phyloP scores from a whole-genome alignment of 2,329 filamentous ascomycete genomes.

The Volutella citrinella region DNA sequence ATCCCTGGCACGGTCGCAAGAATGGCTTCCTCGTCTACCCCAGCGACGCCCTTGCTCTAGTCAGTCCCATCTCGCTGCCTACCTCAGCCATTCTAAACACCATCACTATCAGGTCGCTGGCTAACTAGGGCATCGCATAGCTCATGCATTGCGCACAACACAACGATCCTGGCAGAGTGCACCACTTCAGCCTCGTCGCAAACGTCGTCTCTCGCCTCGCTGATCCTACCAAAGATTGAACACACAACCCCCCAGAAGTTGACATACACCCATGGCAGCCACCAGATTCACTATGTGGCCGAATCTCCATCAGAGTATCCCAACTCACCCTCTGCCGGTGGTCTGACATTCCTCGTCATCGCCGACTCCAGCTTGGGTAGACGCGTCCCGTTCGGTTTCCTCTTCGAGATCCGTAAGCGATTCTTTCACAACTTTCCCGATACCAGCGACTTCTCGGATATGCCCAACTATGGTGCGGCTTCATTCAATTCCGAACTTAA shows the following conservation, averaged over 20 bases:
- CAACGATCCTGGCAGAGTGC: slow-evolving; percentile 90
- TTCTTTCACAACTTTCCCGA: slow-evolving; percentile 71
- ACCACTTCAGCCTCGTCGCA: slow-evolving; percentile 80
- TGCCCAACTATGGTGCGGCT: slow-evolving; percentile 88
- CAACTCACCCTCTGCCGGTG: slow-evolving; percentile 62
- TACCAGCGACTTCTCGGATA: slow-evolving; percentile 67
- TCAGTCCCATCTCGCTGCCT: too few species aligned
- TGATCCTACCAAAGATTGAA: slow-evolving; percentile 92
- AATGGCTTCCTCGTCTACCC: slow-evolving; percentile 71
- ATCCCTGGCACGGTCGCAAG: slow-evolving; percentile 12
- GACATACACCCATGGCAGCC: slow-evolving; percentile 87
- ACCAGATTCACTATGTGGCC: slow-evolving; percentile 95
- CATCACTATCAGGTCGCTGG: too few species aligned
- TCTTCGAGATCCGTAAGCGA: slow-evolving; percentile 84
- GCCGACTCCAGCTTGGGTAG: slow-evolving; percentile 78
- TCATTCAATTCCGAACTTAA: slow-evolving; percentile 81
- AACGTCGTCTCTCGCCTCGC: slow-evolving; percentile 81
- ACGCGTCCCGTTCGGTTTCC: slow-evolving; percentile 87
- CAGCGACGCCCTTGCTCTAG: slow-evolving; percentile 70
- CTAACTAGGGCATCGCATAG: slow-evolving; percentile 53
- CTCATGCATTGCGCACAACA: slow-evolving; percentile 90
- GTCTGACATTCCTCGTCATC: slow-evolving; percentile 89
- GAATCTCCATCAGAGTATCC: slow-evolving; percentile 70
- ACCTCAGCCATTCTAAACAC: too few species aligned
- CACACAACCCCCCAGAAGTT: slow-evolving; percentile 80